Evolutionary conservation across 352 stramenopile genomes (phyloP).

Genomic region (Pythium coloratum): DNA sequence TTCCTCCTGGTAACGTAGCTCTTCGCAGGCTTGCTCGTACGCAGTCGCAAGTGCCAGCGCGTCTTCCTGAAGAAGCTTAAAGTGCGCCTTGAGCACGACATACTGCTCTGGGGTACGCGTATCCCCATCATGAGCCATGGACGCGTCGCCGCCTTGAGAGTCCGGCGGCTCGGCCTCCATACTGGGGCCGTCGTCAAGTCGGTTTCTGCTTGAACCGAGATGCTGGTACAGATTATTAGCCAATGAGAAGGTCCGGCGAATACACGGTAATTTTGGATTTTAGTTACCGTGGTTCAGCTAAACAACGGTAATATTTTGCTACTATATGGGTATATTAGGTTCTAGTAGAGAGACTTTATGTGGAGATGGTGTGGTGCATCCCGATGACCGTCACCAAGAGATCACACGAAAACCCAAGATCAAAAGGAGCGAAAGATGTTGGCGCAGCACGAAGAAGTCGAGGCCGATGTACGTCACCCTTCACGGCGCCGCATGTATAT

Average conservation of each 20-base stretch:
- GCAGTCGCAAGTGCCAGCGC: conserved; percentile 33
- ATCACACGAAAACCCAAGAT: background rate
- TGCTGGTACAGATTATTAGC: background rate
- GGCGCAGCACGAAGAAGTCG: conserved; percentile 78
- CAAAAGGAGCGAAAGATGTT: conserved; percentile 47
- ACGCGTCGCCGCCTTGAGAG: background rate
- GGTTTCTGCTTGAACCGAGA: conserved; percentile 3
- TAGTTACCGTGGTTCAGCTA: background rate
- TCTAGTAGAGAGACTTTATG: conserved; percentile 20
- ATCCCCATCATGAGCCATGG: background rate
- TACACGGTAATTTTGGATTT: background rate
- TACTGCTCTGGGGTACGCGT: conserved; percentile 16
- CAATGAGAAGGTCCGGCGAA: background rate
- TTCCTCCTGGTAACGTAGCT: conserved; percentile 40
- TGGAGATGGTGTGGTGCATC: conserved; percentile 21
- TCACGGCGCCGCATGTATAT: background rate
- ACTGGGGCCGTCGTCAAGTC: conserved; percentile 2
- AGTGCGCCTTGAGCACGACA: conserved; percentile 31
- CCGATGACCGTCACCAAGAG: conserved; percentile 5
- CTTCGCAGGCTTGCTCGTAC: conserved; percentile 36
- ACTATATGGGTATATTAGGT: background rate
- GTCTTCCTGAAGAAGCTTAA: conserved; percentile 40
- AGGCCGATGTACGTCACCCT: conserved; percentile 63
- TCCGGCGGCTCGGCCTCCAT: background rate
- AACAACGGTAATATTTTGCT: conserved; percentile 1